Percentiles rank a stretch among this genome's conserved stretches.
Evolutionary conservation across 1,284 basidiomycete species (phyloP).

Genomic region (Irpex rosettiformis): DNA sequence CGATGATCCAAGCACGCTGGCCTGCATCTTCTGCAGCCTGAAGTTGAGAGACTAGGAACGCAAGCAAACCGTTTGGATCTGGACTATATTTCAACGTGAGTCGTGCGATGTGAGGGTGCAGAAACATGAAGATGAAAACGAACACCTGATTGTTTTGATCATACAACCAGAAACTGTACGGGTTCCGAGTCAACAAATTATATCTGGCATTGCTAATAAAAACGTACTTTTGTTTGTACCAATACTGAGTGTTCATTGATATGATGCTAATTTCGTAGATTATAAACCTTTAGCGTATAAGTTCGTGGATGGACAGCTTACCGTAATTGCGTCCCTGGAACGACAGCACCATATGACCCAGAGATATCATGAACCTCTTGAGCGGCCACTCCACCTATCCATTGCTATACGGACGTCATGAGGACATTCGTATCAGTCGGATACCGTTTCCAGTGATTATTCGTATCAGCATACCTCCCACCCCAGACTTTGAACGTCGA

Average conservation of each 20-base stretch:
- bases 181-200: neutral
- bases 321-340: slow-evolving; percentile 42
- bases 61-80: slow-evolving; percentile 41
- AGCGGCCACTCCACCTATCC: slow-evolving; percentile 36
- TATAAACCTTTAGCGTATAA: neutral
- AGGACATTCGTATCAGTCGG: neutral
- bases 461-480: slow-evolving; percentile 49
- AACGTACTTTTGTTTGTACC: slow-evolving; percentile 49
- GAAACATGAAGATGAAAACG: slow-evolving; percentile 17
- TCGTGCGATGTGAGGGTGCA: neutral
- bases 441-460: too few relatives aligned
- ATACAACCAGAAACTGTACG: slow-evolving; percentile 48
- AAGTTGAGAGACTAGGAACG: slow-evolving; percentile 44
- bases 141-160: slow-evolving; percentile 43
- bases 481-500: slow-evolving; percentile 41
- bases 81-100: slow-evolving; percentile 21
- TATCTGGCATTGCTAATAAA: neutral
- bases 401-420: slow-evolving; percentile 30
- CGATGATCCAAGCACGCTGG: slow-evolving; percentile 50
- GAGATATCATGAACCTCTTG: slow-evolving; percentile 40
- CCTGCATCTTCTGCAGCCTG: slow-evolving; percentile 52
- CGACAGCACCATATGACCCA: slow-evolving; percentile 45
- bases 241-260: slow-evolving; percentile 54
- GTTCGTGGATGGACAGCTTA: slow-evolving; percentile 14
- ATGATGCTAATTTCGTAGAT: slow-evolving; percentile 36